These are phyloP conservation scores for Xerocomus potaroensis DNA, from an alignment of 768 basidiomycete genomes.

Conservation along the genomic window DNA sequence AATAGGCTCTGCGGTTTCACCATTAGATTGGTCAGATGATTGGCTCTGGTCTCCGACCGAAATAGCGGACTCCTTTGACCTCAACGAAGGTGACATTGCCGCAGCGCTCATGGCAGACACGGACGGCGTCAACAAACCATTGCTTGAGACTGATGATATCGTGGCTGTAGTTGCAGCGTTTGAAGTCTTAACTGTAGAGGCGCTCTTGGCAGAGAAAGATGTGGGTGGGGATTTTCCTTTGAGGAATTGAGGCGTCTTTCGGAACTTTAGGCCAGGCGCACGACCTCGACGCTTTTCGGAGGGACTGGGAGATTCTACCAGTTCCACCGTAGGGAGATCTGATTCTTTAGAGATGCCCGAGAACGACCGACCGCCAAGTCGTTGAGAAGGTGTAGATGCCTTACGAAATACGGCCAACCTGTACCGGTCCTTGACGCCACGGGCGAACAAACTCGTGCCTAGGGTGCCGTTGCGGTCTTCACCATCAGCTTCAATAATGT, in stretches of 20 bases:
- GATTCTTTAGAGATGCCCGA: constrained; percentile 59
- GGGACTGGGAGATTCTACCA: constrained; percentile 41
- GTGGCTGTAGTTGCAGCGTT: constrained; percentile 37
- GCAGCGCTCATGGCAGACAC: constrained; percentile 47
- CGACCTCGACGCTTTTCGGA: constrained; percentile 62
- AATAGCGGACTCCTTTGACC: constrained; percentile 73
- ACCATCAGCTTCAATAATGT: constrained; percentile 80
- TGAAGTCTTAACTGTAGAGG: constrained; percentile 37
- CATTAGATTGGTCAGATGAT: constrained; percentile 70
- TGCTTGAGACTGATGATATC: constrained; percentile 37
- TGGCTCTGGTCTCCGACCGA: constrained; percentile 70
- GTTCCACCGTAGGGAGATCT: constrained; percentile 37
- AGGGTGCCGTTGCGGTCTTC: constrained; percentile 80
- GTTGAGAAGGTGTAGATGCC: constrained; percentile 58
- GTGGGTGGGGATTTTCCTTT: constrained; percentile 60
- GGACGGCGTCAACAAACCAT: constrained; percentile 59
- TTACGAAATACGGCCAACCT: constrained; percentile 83
- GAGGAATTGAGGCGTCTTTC: constrained; percentile 72
- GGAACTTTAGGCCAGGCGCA: constrained; percentile 62
- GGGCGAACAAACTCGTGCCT: constrained; percentile 78
- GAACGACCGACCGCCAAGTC: constrained; percentile 42
- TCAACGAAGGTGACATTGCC: constrained; percentile 61
- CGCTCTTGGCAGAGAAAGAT: constrained; percentile 33
- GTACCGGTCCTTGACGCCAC: constrained; percentile 90
- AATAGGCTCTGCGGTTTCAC: constrained; percentile 33